A percentile compares a stretch with the other conserved stretches of the same genome.
Conservation (phyloP, 371 early-diverging fungal species). For the Syncephalastrum monosporum region DNA sequence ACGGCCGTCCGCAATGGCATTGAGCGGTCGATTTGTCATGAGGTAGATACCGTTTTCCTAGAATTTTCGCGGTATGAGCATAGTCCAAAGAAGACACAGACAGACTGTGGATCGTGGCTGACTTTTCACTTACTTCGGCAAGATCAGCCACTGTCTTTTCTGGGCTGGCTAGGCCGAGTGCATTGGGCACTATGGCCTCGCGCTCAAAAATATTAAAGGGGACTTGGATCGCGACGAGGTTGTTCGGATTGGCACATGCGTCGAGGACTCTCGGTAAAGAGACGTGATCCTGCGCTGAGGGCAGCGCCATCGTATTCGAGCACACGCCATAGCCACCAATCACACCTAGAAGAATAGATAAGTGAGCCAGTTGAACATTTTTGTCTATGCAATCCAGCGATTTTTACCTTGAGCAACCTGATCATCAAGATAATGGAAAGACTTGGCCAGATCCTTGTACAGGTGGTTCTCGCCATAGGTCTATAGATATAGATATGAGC, state of each 20-base stretch:
- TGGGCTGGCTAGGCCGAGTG: slow-evolving; percentile 23
- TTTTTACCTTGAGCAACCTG: slow-evolving; percentile 53
- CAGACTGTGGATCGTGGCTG: no score
- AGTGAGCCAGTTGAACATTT: neutral
- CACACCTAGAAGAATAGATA: slow-evolving; percentile 28
- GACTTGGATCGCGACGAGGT: slow-evolving; percentile 65
- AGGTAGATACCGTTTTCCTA: slow-evolving; percentile 58
- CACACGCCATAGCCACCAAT: slow-evolving; percentile 74
- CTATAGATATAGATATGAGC: slow-evolving; percentile 16
- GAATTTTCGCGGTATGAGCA: neutral
- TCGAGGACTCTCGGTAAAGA: slow-evolving; percentile 38
- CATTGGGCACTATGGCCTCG: slow-evolving; percentile 40
- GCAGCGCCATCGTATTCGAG: slow-evolving; percentile 67
- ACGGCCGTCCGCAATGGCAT: slow-evolving; percentile 65
- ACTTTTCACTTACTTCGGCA: slow-evolving; percentile 38
- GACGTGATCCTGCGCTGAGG: slow-evolving; percentile 60
- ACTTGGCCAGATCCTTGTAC: slow-evolving; percentile 59
- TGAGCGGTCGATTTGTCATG: slow-evolving; percentile 75
- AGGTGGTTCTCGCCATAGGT: slow-evolving; percentile 37
- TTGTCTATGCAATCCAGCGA: neutral
- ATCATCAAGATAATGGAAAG: slow-evolving; percentile 62
- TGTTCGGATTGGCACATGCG: slow-evolving; percentile 36
- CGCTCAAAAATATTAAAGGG: slow-evolving; percentile 82
- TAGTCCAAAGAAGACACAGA: no score
- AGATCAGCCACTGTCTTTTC: slow-evolving; percentile 51